Conservation (phyloP, 2,329 filamentous ascomycete genomes). For the Stylonectria norvegica region DNA sequence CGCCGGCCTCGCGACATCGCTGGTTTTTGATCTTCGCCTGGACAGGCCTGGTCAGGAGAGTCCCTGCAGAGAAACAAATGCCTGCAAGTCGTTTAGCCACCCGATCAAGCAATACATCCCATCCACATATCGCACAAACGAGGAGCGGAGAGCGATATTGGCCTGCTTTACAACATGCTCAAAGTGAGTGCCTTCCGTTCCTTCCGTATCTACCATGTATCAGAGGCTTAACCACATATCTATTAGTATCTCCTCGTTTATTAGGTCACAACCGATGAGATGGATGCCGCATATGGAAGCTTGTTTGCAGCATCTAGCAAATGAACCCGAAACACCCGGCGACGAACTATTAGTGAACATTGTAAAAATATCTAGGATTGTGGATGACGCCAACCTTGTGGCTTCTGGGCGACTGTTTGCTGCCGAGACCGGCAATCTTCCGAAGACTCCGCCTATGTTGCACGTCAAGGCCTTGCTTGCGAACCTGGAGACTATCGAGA, state of each 20-base stretch:
- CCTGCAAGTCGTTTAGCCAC: slow-evolving; percentile 10
- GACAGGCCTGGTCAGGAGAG: slow-evolving; percentile 9
- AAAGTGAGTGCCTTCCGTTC: slow-evolving; percentile 18
- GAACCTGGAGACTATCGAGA: slow-evolving; percentile 25
- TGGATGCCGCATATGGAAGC: slow-evolving; percentile 57
- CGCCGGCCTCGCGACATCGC: slow-evolving; percentile 13
- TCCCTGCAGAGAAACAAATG: slow-evolving; percentile 13
- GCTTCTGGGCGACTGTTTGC: slow-evolving; percentile 15
- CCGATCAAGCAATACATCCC: slow-evolving; percentile 13
- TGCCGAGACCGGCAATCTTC: background rate
- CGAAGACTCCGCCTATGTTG: slow-evolving; percentile 19
- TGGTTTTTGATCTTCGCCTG: slow-evolving; percentile 17
- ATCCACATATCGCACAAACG: slow-evolving; percentile 23
- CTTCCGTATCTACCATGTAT: background rate
- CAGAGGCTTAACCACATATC: background rate
- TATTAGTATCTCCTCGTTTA: slow-evolving; percentile 16
- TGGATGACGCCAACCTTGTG: slow-evolving; percentile 18
- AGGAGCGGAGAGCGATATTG: slow-evolving; percentile 29
- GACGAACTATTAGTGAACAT: slow-evolving; percentile 46
- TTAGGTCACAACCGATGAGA: slow-evolving; percentile 42
- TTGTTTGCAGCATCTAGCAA: slow-evolving; percentile 41
- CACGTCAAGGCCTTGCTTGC: slow-evolving; percentile 30
- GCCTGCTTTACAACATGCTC: slow-evolving; percentile 28
- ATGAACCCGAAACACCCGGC: slow-evolving; percentile 40
- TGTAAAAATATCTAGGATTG: slow-evolving; percentile 32